Conservation (phyloP, 2,329 filamentous ascomycete genomes). For the Pestalotiopsis sp. region DNA sequence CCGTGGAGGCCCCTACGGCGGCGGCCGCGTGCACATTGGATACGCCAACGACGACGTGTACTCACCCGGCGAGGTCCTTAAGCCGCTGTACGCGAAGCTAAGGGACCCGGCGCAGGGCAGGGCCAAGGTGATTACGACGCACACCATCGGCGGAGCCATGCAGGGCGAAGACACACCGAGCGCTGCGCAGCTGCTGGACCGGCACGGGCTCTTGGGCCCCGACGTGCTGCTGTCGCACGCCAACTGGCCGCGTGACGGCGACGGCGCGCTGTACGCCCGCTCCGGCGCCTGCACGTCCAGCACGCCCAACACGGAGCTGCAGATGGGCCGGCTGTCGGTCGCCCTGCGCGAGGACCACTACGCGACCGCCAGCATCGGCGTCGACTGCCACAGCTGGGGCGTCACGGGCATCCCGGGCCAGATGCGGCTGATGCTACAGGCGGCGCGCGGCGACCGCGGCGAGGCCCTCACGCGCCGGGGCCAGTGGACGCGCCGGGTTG, state of each 20-base stretch:
- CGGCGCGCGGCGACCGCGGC: constrained; percentile 31
- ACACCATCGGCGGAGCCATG: constrained; percentile 29
- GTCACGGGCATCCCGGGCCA: constrained; percentile 33
- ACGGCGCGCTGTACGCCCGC: constrained; percentile 36
- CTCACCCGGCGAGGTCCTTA: constrained; percentile 38
- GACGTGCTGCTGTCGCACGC: constrained; percentile 45
- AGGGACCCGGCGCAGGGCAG: constrained; percentile 28
- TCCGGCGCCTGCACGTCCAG: constrained; percentile 40
- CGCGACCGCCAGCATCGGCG: constrained; percentile 33
- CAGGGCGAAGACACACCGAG: constrained; percentile 16
- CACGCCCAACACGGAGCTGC: constrained; percentile 53
- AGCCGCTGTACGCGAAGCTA: constrained; percentile 38
- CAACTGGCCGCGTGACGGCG: constrained; percentile 32
- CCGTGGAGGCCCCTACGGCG: constrained; percentile 27
- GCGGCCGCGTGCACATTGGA: constrained; percentile 41
- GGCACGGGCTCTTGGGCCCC: constrained; percentile 42
- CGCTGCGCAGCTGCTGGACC: constrained; percentile 28
- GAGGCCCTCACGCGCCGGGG: constrained; percentile 27
- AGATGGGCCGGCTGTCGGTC: constrained; percentile 45
- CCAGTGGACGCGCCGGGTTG: constrained; percentile 27
- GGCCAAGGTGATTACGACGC: constrained; percentile 44
- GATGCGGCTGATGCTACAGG: constrained; percentile 35
- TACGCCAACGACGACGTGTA: constrained; percentile 47
- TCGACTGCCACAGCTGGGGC: constrained; percentile 37
- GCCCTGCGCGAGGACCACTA: constrained; percentile 34